Base-by-base conservation (phyloP, 2,329 filamentous ascomycete species). In the Piedraia hortae region DNA sequence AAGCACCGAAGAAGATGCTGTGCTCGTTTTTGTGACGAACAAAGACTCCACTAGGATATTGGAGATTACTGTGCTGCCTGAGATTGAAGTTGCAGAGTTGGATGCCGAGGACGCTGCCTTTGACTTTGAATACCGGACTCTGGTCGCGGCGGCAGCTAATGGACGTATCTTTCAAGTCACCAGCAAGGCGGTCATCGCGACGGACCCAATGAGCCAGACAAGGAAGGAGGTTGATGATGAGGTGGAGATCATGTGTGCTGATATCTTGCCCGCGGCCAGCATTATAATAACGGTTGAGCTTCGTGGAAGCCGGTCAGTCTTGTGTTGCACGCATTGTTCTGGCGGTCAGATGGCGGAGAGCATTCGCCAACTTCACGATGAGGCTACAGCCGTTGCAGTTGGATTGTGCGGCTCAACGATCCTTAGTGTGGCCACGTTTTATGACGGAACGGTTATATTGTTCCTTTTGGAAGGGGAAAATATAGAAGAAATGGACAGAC, bases 1-100 rank as follows among this genome's bases (percentile, higher is more conserved):
- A 4, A 32, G 43, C 19, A 26, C 30, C 3, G 25, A 37, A 2
- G 33, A 35, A 1, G 33, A 41, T 4, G 38, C 39, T 6, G 37
- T 44, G 3, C 31, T 43, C 7, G 31, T 52, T 10, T 24, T 49
- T 2, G 28, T 51, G 7, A 44, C 46, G 4, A 33, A 31, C 4
- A 40, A 41, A n/a, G 19, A 29, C 4, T 17, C 36, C 2, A 43
- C 35, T 3, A 25, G 25, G 17, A 19, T 39, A 2, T 20, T 36
- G 10, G 21, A 29, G 2, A 20, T 32, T 4, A 18, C 26, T 4
- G 25, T 26, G 6, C 24, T 26, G 11, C 25, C 28, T 13, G 21
- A 31, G 6, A 29, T 32, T 7, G 29, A 37, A 6, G 18, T 30
- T 16, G 20, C 21, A 10, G 28, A 32, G 12, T 14, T 32, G 13